phyloP scores from a whole-genome alignment of 2,329 filamentous ascomycete genomes.

The Ampelomyces quisqualis region DNA sequence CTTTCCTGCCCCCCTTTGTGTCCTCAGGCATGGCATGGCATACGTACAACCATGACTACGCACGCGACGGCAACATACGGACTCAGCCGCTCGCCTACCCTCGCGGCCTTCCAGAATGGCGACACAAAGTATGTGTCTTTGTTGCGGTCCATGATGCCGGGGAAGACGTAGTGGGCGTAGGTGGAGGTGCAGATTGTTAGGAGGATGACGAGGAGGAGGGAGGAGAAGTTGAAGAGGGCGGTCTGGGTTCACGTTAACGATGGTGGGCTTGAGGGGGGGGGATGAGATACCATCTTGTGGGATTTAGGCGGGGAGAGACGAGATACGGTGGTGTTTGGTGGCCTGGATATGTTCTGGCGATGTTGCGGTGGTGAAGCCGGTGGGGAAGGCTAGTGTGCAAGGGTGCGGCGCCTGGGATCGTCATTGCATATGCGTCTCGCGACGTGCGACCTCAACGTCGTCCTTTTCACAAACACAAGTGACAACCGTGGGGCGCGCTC shows the following conservation, averaged over 20 bases:
- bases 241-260: conserved; percentile 60
- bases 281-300: conserved; percentile 13
- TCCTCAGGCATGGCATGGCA: conserved; percentile 9
- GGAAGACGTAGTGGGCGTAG: conserved; percentile 88
- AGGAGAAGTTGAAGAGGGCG: conserved; percentile 98
- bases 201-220: conserved; percentile 88
- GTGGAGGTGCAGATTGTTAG: conserved; percentile 95
- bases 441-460: not conserved
- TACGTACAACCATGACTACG: conserved; percentile 80
- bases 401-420: conserved; percentile 11
- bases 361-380: too few species aligned
- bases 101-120: conserved; percentile 93
- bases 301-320: too few species aligned
- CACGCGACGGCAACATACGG: conserved; percentile 96
- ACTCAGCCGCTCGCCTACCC: conserved; percentile 88
- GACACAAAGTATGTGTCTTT: conserved; percentile 80
- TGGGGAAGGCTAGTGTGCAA: conserved; percentile 9
- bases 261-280: not conserved
- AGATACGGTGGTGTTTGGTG: not conserved
- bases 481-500: too few species aligned
- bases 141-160: conserved; percentile 86
- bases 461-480: not conserved
- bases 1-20: not conserved
- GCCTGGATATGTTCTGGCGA: not conserved
- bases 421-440: conserved; percentile 8